These are phyloP conservation scores for Aphanomyces stellatus DNA, from an alignment of 352 stramenopile genomes.

Conservation along the genomic window DNA sequence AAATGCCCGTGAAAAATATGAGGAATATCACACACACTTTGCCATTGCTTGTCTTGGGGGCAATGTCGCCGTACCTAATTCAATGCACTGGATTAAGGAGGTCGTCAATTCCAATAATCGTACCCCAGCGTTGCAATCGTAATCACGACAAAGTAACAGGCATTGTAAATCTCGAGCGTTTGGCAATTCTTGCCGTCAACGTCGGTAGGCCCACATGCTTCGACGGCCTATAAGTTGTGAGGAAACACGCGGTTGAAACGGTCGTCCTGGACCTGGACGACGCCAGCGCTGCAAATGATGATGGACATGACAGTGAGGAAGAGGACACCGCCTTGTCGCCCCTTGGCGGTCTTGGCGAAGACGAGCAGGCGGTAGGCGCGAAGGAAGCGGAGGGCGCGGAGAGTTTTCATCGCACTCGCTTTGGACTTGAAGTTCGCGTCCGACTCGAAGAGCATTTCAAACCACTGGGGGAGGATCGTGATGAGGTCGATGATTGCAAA, in stretches of 20 bases:
- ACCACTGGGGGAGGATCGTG: slow-evolving; percentile 37
- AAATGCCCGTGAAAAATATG: slow-evolving; percentile 56
- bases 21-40: slow-evolving; percentile 60
- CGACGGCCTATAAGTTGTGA: not conserved
- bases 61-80: slow-evolving; percentile 60
- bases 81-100: not conserved
- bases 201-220: not conserved
- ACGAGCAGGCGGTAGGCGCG: slow-evolving; percentile 55
- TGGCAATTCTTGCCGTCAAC: slow-evolving; percentile 38
- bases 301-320: slow-evolving; percentile 44
- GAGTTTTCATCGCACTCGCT: slow-evolving; percentile 53
- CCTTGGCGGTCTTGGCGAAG: slow-evolving; percentile 47
- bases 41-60: slow-evolving; percentile 46
- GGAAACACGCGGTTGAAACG: not conserved
- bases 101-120: not conserved
- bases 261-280: slow-evolving; percentile 50
- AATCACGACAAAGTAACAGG: slow-evolving; percentile 79
- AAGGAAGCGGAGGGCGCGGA: slow-evolving; percentile 46
- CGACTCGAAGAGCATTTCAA: slow-evolving; percentile 27
- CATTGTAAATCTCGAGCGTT: slow-evolving; percentile 60
- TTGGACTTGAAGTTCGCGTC: slow-evolving; percentile 31
- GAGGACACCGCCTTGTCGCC: slow-evolving; percentile 44
- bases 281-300: slow-evolving; percentile 49
- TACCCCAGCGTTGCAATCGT: slow-evolving; percentile 76
- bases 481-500: slow-evolving; percentile 50